Base-by-base conservation (phyloP, 2,329 filamentous ascomycete genomes). In the Alternaria brassicicola region DNA sequence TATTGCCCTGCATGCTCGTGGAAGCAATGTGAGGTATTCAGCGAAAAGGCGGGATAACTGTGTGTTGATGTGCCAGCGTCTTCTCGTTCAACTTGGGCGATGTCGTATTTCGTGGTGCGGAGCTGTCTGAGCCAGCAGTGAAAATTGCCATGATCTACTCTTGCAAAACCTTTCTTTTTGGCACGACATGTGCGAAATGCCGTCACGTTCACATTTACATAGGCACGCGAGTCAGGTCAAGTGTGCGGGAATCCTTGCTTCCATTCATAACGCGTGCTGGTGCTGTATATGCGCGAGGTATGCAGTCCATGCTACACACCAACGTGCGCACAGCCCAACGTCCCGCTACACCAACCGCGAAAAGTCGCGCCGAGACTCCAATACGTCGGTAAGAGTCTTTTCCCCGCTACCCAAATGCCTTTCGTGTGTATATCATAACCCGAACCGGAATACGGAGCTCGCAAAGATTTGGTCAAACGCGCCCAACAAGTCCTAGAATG, bases 311-410 rank as follows among this genome's bases (percentile, higher is more conserved):
- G 53, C 49, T 47, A 61, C 63, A 57, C 58, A 25, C 17, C 42
- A 43, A 52, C 48, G 52, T 59, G 64, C 61, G 55, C 63, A 62
- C 52, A 61, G 55, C 61, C 4, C 63, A 52, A 46, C 46, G 50
- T 53, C 54, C 45, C 19, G 30, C 52, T 61, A 52, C 54, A 26
- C 51, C 61, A 54, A 55, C 31, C 61, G 64, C 47, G 13, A 46
- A 62, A 59, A 58, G 28, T 33, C 60, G 53, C 67, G 67, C 70
- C 70, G 60, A 70, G 67, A 71, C 71, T 68, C 68, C 68, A 60
- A 12, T 25, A 62, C 55, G 61, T 60, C 55, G 42, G 25, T 52
- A 59, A 50, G 59, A 67, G 62, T 19, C 28, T 57, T 53, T 61
- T 50, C 57, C 15, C 67, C 65, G 59, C 66, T 67, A 66, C 42